Base-by-base conservation (phyloP, 805 yeast genomes). In the Yamadazyma ubonensis region DNA sequence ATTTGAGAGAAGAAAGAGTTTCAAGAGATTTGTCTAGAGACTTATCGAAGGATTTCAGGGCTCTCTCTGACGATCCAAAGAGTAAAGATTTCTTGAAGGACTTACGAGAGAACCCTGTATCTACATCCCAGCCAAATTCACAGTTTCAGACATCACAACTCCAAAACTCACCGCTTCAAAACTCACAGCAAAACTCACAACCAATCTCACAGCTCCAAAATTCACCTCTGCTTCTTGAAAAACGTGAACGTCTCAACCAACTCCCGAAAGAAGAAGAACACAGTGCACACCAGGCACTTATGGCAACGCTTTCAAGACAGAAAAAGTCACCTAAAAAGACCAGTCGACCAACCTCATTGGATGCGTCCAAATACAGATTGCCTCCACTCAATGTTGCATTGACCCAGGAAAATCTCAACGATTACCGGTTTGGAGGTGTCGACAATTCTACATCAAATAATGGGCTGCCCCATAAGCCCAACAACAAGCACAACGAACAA, bases 251-350 rank as follows among this genome's bases (percentile, higher is more conserved):
- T 28, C 29, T 32, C 18, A 41, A 44, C 5, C 41, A 46, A 33
- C 40, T 58, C 11, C 67, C 67, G 33, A 57, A 39, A 1, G 65
- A 65, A 36, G 70, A 62, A 40, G 72, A 68, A 43, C 53, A 63
- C n/a, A 66, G 71, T 48, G 75, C 75, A 3, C 75, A 69, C 39
- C 59, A 58, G 43, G 75, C 75, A n/a, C 57, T 69, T 29, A 49
- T 66, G 45, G 70, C 71, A 4, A 70, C 74, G 0, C 49, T 67
- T 12, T 55, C 63, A n/a, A 44, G 45, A 19, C 43, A 40, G 17
- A 15, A 35, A 25, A 17, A 18, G 12, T 26, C 40, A 10, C 19
- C 33, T 2, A 10, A 19, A 6, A 30, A 30, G 10, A 26, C 9
- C 15, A 12, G 11, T 17, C 15, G 38, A 14, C 38, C 30, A 8